These are phyloP conservation scores for Melampsora americana DNA, from an alignment of 1,284 basidiomycete genomes.

Conservation along the genomic window DNA sequence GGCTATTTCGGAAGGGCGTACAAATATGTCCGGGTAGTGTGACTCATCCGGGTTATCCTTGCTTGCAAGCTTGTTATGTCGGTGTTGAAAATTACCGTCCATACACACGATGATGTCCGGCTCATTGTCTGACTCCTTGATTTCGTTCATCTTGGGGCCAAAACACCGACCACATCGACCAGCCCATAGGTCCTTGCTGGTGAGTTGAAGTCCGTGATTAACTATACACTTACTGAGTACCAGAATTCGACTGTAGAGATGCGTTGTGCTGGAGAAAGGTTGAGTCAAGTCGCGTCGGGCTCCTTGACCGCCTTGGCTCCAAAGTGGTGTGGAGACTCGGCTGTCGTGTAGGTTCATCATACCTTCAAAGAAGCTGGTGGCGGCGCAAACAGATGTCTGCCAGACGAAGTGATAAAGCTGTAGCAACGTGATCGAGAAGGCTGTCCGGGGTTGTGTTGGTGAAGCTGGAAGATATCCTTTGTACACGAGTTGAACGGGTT, in stretches of 20 bases:
- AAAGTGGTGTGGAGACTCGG: too few species aligned
- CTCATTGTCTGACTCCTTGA: too few species aligned
- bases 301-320: too few species aligned
- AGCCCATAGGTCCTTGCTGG: not conserved
- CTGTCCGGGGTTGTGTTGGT: not conserved
- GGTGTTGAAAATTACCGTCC: too few species aligned
- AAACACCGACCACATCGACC: not conserved
- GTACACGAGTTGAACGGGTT: constrained; percentile 7
- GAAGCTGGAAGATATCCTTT: constrained; percentile 7
- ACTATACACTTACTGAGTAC: not conserved
- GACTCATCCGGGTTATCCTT: not conserved
- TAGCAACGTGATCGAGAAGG: too few species aligned
- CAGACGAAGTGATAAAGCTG: constrained; percentile 15
- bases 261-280: not conserved
- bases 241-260: not conserved
- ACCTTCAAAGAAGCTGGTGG: not conserved
- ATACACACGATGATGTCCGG: too few species aligned
- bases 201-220: not conserved
- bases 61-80: too few species aligned
- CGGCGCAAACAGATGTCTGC: not conserved
- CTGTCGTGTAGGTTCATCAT: too few species aligned
- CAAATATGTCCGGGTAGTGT: not conserved
- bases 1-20: not conserved
- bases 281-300: too few species aligned
- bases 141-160: too few species aligned